Evolutionary conservation across 352 stramenopile species (phyloP).

Genomic region (Globisporangium sylvaticum): DNA sequence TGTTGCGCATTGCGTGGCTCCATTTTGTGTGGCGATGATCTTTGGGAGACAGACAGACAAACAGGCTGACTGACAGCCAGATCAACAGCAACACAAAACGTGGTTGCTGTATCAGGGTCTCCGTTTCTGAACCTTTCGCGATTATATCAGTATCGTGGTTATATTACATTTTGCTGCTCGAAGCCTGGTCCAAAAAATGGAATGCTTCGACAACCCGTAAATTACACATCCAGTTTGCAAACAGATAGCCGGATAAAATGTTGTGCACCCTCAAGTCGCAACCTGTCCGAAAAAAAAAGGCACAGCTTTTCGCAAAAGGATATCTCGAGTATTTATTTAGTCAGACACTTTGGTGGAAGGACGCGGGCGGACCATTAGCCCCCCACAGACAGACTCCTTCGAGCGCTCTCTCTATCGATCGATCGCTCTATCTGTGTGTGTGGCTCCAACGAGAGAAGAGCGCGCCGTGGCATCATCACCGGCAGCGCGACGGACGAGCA

Average conservation of each 20-base stretch:
- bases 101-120: constrained; percentile 11
- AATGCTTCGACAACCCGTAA: no score
- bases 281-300: background rate
- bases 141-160: no score
- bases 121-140: background rate
- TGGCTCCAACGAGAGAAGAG: background rate
- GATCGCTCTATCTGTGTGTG: background rate
- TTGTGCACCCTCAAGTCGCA: no score
- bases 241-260: no score
- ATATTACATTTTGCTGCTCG: no score
- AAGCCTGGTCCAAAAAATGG: no score
- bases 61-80: no score
- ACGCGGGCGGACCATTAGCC: background rate
- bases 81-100: background rate
- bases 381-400: background rate
- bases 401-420: background rate
- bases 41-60: background rate
- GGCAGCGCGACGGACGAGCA: background rate
- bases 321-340: background rate
- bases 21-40: background rate
- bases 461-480: background rate
- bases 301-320: background rate
- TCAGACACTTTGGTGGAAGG: background rate
- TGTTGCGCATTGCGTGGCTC: background rate
- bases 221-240: no score